These are phyloP conservation scores for Pseudogymnoascus sp. DNA, from an alignment of 2,329 filamentous ascomycete genomes.

Conservation along the genomic window DNA sequence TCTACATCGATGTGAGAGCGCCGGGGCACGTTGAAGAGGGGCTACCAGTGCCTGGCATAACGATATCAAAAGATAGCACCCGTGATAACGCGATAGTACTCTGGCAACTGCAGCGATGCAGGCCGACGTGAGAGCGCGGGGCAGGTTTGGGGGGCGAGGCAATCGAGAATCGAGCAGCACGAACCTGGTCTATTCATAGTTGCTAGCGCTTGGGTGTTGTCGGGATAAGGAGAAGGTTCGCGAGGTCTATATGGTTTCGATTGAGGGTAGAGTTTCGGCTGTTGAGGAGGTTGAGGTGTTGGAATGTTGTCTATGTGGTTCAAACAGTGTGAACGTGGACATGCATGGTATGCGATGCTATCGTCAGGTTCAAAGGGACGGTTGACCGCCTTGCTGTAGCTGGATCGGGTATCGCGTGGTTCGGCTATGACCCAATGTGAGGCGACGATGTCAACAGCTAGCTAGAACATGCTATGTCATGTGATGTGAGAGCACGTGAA, in stretches of 20 bases:
- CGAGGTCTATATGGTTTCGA: neutral
- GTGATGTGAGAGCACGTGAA: neutral
- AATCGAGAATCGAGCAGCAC: neutral
- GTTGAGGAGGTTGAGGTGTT: neutral
- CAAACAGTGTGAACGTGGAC: slow-evolving; percentile 1
- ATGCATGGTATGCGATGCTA: slow-evolving; percentile 4
- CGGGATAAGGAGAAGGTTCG: neutral
- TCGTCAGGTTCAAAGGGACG: slow-evolving; percentile 4
- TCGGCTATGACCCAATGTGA: slow-evolving; percentile 2
- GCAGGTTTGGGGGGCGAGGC: neutral
- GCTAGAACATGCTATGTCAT: neutral
- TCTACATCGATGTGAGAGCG: neutral
- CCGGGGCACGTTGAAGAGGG: neutral
- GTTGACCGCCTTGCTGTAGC: slow-evolving; percentile 4
- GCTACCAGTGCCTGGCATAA: neutral
- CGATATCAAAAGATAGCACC: neutral
- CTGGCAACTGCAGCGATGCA: neutral
- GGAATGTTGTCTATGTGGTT: neutral
- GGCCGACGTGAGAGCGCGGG: neutral
- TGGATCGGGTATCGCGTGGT: slow-evolving; percentile 3
- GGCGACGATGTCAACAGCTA: neutral
- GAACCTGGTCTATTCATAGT: slow-evolving; percentile 2
- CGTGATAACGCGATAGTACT: neutral
- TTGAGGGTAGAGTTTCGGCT: neutral
- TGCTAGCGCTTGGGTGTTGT: neutral